Base-by-base conservation (phyloP, 108 stramenopile genomes). In the Cyclotella choctawhatcheeana region DNA sequence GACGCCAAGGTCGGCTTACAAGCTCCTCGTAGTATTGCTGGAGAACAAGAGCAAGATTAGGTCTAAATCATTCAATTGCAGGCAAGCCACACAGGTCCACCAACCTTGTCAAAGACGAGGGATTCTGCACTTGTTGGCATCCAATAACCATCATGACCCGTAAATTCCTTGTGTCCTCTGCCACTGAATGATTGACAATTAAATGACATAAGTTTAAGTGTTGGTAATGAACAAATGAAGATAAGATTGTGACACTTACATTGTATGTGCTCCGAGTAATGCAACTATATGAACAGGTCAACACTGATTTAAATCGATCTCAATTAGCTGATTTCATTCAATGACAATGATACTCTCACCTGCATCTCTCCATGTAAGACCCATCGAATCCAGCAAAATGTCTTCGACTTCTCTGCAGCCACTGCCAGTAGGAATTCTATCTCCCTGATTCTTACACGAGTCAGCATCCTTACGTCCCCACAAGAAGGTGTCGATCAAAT, bases 81-180 rank as follows among this genome's bases (percentile, higher is more conserved):
- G n/a, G n/a, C n/a, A n/a, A n/a, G n/a, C n/a, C n/a, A n/a, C n/a
- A n/a, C n/a, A n/a, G n/a, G n/a, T n/a, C n/a, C n/a, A n/a, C n/a
- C n/a, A n/a, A n/a, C 16, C 44, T 79, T 79, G 51, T 79, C 78
- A 44, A 81, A 81, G 25, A 76, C 48, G 32, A 63, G 61, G 2
- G 61, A 44, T 52, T 56, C 34, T 7, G 47, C 44, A 25, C 59
- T 24, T 27, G 67, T 24, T n/a, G 67, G 52, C 54, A 68, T 54
- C 79, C 79, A 81, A 0, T 74, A 61, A 25, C 79, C 79, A 20
- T 81, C 74, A 55, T 81, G 79, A 21, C 79, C 79, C 1, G 77
- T 66, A 17, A 54, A 54, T 22, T 54, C 53, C 27, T 4, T 5
- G 17, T 54, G 53, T 8, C 26, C 53, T 54, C 14, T 54, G 24